Base-by-base conservation (phyloP, 1,139 yeast genomes). In the Geotrichum reessii region DNA sequence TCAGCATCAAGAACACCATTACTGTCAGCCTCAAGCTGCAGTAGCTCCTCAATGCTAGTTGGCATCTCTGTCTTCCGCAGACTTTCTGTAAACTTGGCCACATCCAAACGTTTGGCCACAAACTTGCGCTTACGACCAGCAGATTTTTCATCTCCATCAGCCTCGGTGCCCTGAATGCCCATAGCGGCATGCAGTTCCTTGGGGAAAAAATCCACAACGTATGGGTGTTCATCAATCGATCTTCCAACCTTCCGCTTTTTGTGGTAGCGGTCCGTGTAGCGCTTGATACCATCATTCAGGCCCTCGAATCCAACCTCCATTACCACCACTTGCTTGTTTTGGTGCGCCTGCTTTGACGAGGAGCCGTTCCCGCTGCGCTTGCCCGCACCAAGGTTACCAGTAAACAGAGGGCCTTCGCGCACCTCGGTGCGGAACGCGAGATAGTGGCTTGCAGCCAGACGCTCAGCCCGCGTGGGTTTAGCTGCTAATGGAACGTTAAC, bases 141-240 rank as follows among this genome's bases (percentile, higher is more conserved):
- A n/a, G n/a, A n/a, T 11, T 69, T 71, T 28, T 69, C 65, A 54
- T 67, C 66, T 31, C 67, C 57, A 52, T 54, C 54, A 80, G 83
- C 22, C 48, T 81, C 81, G 50, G 78, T 76, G 17, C 74, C 75
- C 57, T 85, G 71, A 11, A 85, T 79, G 2, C 92, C 93, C 87
- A 87, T 84, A 37, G 86, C 89, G 27, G 80, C 74, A 65, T 87
- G 85, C 60, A 93, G 76, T 70, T 93, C 98, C 27, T 77, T 78
- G 0, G 98, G 98, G 71, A 92, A 89, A 63, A 87, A 79, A 44
- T 65, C 65, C 37, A 69, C 61, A 54, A 61, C 61, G 69, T 86
- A 90, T 0, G 97, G 96, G 73, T 89, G 95, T 60, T 88, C 95
- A 64, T 86, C 87, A 19, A 87, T 81, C 2, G 95, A 84, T 58